A percentile compares a stretch with the other conserved stretches of the same genome.
These are phyloP conservation scores for Chalciporus chontae DNA, from an alignment of 768 basidiomycete species.

Conservation along the genomic window DNA sequence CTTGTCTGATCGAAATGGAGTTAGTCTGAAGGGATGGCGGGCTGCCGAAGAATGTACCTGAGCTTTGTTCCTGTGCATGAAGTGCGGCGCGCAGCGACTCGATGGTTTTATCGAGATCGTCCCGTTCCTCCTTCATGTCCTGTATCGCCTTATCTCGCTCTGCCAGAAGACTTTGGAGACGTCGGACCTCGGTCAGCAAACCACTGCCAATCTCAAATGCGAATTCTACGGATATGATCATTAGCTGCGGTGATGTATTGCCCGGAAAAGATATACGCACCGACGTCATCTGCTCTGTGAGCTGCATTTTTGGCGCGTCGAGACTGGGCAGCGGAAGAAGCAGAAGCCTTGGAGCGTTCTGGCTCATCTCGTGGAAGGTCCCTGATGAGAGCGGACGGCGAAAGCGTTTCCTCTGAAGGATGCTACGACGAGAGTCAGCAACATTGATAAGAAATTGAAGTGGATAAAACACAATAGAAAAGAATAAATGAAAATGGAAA, in stretches of 20 bases:
- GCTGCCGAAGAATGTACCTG: constrained; percentile 48
- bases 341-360: constrained; percentile 52
- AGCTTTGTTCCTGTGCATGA: constrained; percentile 75
- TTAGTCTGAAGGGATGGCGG: constrained; percentile 1
- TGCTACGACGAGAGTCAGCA: constrained; percentile 32
- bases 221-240: constrained; percentile 61
- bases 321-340: constrained; percentile 80
- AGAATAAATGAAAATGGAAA: neutral
- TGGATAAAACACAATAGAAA: neutral
- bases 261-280: constrained; percentile 41
- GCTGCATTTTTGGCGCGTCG: constrained; percentile 89
- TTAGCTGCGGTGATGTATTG: constrained; percentile 8
- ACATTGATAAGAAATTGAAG: neutral
- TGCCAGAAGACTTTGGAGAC: constrained; percentile 84
- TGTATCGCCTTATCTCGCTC: constrained; percentile 93
- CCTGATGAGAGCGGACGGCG: constrained; percentile 41
- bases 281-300: constrained; percentile 85
- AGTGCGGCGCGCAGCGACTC: constrained; percentile 73
- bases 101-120: constrained; percentile 76
- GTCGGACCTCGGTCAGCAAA: constrained; percentile 84
- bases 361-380: constrained; percentile 64
- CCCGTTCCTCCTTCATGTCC: constrained; percentile 89
- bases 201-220: constrained; percentile 97
- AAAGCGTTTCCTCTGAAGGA: constrained; percentile 44
- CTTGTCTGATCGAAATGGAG: constrained; percentile 54